Evolutionary conservation across 106 monocot species (phyloP).

Genomic region (Dactylorhiza incarnata): DNA sequence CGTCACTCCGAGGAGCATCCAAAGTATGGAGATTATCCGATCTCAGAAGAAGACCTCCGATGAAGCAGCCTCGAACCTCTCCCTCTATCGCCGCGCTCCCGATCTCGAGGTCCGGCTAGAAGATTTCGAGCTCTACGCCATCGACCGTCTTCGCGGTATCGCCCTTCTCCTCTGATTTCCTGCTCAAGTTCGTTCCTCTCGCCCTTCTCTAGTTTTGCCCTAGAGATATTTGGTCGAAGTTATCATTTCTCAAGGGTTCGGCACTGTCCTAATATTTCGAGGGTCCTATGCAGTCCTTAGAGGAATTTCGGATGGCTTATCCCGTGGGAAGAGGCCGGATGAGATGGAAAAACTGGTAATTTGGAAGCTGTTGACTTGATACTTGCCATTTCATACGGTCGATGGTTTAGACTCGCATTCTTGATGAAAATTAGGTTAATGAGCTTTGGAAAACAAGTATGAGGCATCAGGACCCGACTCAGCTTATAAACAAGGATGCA

Average conservation of each 20-base stretch:
- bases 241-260: neutral
- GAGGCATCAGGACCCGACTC: constrained; percentile 56
- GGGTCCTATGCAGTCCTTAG: constrained; percentile 51
- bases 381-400: neutral
- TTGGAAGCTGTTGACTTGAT: neutral
- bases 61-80: constrained; percentile 17
- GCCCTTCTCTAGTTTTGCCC: neutral
- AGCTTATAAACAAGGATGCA: constrained; percentile 63
- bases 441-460: constrained; percentile 70
- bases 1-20: neutral
- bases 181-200: neutral
- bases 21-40: constrained; percentile 71
- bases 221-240: neutral
- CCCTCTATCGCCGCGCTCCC: constrained; percentile 65
- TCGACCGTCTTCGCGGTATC: constrained; percentile 82
- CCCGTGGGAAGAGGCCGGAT: constrained; percentile 75
- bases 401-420: neutral
- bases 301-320: constrained; percentile 82
- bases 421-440: constrained; percentile 26
- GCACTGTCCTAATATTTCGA: neutral
- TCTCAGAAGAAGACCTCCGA: constrained; percentile 42
- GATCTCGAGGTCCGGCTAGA: constrained; percentile 73
- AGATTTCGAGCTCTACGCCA: constrained; percentile 78
- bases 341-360: constrained; percentile 92
- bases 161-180: neutral